Conservation (phyloP, 768 basidiomycete species). For the Russula sp. region DNA sequence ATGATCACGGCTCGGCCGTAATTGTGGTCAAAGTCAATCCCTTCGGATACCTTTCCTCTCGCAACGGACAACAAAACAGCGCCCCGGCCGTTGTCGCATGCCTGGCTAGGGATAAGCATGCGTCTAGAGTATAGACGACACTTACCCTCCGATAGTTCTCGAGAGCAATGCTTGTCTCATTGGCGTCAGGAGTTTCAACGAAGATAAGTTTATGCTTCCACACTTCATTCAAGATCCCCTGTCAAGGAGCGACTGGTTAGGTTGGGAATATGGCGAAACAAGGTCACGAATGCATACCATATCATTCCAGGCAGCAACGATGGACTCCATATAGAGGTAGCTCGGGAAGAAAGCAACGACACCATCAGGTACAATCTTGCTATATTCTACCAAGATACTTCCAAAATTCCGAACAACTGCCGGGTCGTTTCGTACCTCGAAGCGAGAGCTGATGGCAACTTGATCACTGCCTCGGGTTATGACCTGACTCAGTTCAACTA, state of each 20-base stretch:
- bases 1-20: conserved; percentile 98
- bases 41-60: conserved; percentile 98
- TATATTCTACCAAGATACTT: conserved; percentile 95
- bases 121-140: neutral
- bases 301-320: conserved; percentile 99
- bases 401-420: conserved; percentile 99
- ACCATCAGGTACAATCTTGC: conserved; percentile 96
- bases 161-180: conserved; percentile 95
- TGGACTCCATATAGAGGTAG: conserved; percentile 99
- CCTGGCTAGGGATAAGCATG: conserved; percentile 39
- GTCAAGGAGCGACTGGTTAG: conserved; percentile 1
- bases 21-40: conserved; percentile 99
- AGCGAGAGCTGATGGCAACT: conserved; percentile 95
- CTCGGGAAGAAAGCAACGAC: conserved; percentile 99
- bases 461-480: conserved; percentile 98
- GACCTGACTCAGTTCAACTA: conserved; percentile 46
- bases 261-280: neutral
- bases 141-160: conserved; percentile 92
- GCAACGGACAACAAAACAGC: conserved; percentile 96
- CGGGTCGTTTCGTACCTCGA: conserved; percentile 98
- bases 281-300: conserved; percentile 62
- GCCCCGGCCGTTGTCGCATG: conserved; percentile 96
- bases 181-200: conserved; percentile 98
- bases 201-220: conserved; percentile 99
- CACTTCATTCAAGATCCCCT: conserved; percentile 98